A percentile compares a stretch with the other conserved stretches of the same genome.
Evolutionary conservation across 768 basidiomycete genomes (phyloP).

Genomic region (Punctularia strigosozonata): DNA sequence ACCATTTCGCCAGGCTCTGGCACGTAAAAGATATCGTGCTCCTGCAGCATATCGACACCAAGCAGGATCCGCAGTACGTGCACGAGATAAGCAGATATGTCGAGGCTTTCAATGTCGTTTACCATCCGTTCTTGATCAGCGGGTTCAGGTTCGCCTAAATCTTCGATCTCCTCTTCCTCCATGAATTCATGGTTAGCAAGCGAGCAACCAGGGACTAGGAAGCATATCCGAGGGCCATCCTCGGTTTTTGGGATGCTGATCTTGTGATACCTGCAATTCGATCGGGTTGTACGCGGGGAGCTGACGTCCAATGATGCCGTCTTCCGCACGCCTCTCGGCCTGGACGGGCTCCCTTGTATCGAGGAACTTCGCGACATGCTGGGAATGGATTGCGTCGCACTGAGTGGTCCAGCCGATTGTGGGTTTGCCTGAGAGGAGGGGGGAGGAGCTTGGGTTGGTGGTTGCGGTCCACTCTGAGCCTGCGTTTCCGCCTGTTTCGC

Average conservation of each 20-base stretch:
- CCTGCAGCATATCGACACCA: slow-evolving; percentile 51
- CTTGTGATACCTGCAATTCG: slow-evolving; percentile 59
- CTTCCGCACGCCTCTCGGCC: no score
- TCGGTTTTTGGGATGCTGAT: slow-evolving; percentile 51
- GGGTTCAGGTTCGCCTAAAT: slow-evolving; percentile 43
- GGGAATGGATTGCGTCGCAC: no score
- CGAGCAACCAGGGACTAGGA: slow-evolving; percentile 61
- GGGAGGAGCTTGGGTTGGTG: no score
- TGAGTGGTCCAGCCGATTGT: no score
- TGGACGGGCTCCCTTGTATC: no score
- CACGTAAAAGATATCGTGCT: slow-evolving; percentile 55
- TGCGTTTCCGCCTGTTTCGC: no score
- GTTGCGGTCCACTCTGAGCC: no score
- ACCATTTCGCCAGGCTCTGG: slow-evolving; percentile 36
- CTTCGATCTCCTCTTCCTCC: slow-evolving; percentile 42
- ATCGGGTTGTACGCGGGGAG: slow-evolving; percentile 50
- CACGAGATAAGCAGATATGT: slow-evolving; percentile 41
- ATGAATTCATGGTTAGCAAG: slow-evolving; percentile 46
- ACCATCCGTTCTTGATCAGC: slow-evolving; percentile 38
- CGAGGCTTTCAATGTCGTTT: slow-evolving; percentile 34
- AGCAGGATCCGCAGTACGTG: slow-evolving; percentile 49
- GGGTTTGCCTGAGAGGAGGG: no score
- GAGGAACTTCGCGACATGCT: no score
- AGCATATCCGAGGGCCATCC: slow-evolving; percentile 39
- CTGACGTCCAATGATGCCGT: no score